Conservation (phyloP, 1,284 basidiomycete species). For the Tilletia walkeri region DNA sequence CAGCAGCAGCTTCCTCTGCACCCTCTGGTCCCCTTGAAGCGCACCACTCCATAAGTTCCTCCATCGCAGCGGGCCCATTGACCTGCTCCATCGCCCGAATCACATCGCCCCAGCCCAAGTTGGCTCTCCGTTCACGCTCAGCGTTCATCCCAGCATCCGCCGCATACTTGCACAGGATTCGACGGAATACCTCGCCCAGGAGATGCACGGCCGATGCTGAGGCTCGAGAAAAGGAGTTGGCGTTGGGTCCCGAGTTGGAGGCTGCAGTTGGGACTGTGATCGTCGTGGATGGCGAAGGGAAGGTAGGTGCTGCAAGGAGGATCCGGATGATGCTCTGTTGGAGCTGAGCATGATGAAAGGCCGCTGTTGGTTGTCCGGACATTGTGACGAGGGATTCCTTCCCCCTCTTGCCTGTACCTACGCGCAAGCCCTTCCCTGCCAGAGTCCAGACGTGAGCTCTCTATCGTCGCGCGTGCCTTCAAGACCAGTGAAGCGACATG, state of each 20-base stretch:
- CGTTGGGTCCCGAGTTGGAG: background rate
- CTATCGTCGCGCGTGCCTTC: too few relatives aligned
- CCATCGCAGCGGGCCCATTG: background rate
- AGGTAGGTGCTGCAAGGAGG: slow-evolving; percentile 13
- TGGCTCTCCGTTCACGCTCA: background rate
- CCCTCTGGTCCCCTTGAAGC: background rate
- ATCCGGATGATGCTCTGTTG: slow-evolving; percentile 11
- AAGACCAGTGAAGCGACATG: too few relatives aligned
- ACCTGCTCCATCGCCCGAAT: background rate
- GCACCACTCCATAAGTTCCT: slow-evolving; percentile 16
- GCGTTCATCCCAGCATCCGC: background rate
- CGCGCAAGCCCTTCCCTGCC: too few relatives aligned
- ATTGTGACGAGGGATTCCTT: too few relatives aligned
- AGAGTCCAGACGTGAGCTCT: too few relatives aligned
- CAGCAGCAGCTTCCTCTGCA: slow-evolving; percentile 2
- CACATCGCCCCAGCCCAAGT: background rate
- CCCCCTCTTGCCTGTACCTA: too few relatives aligned
- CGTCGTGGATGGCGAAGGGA: slow-evolving; percentile 9
- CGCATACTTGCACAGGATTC: slow-evolving; percentile 12
- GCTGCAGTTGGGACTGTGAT: background rate
- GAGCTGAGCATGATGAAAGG: slow-evolving; percentile 7
- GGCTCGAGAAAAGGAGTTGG: slow-evolving; percentile 10
- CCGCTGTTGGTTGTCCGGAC: slow-evolving; percentile 6
- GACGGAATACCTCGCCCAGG: slow-evolving; percentile 12
- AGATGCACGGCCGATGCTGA: slow-evolving; percentile 7